These are phyloP conservation scores for Fusarium goolgardi DNA, from an alignment of 2,329 filamentous ascomycete genomes.

Conservation along the genomic window DNA sequence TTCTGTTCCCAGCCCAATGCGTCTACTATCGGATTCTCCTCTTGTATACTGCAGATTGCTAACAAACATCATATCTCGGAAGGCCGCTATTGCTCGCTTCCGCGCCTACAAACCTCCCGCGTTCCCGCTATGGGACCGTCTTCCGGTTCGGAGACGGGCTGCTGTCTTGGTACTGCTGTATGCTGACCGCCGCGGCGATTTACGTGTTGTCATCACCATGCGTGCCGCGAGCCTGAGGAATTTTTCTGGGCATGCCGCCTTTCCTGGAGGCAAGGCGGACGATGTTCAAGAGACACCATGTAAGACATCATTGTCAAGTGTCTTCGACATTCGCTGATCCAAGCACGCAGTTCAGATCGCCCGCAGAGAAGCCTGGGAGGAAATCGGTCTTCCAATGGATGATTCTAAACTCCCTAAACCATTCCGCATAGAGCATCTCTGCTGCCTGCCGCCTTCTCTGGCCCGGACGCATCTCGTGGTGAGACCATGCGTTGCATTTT, in stretches of 20 bases:
- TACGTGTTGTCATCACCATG: conserved; percentile 78
- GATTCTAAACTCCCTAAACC: conserved; percentile 76
- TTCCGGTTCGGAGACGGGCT: conserved; percentile 76
- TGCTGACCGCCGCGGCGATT: conserved; percentile 82
- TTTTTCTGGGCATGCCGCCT: conserved; percentile 86
- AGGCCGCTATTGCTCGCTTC: conserved; percentile 71
- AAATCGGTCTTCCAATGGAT: conserved; percentile 86
- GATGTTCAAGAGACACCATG: conserved; percentile 68
- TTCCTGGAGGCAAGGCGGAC: conserved; percentile 82
- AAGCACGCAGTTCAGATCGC: conserved; percentile 78
- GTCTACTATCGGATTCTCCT: conserved; percentile 23
- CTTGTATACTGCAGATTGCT: conserved; percentile 21
- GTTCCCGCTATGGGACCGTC: conserved; percentile 70
- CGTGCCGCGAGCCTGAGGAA: conserved; percentile 71
- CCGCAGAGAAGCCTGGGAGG: conserved; percentile 89
- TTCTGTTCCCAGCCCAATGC: conserved; percentile 18
- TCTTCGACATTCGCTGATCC: background rate
- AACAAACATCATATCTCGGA: conserved; percentile 35
- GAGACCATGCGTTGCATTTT: conserved; percentile 79
- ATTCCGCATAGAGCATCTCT: conserved; percentile 88
- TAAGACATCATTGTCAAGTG: conserved; percentile 50
- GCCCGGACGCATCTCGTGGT: conserved; percentile 80
- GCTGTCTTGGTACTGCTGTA: conserved; percentile 91
- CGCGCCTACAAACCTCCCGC: conserved; percentile 70
- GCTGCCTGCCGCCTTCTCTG: conserved; percentile 81